A percentile compares a stretch with the other conserved stretches of the same genome.
Conservation (phyloP, 75 land plant genomes). For the Cryptomeria japonica region DNA sequence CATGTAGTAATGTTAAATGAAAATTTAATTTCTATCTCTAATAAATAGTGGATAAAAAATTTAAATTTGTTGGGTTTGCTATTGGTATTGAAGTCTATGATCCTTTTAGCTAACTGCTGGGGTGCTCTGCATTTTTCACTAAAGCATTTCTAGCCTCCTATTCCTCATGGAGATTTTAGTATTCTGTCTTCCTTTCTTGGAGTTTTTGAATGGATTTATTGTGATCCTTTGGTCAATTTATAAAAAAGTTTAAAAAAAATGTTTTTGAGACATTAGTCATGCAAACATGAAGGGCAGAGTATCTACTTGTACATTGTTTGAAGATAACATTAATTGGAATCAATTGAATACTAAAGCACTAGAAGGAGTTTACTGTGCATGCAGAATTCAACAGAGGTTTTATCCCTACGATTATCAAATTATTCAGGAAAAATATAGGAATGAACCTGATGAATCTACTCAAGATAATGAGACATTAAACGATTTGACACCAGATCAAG, state of each 20-base stretch:
- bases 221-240: not conserved
- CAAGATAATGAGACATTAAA: slow-evolving; percentile 41
- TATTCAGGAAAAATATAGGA: slow-evolving; percentile 72
- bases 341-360: not conserved
- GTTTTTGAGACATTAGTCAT: not conserved
- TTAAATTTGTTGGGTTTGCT: not conserved
- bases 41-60: not conserved
- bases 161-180: not conserved
- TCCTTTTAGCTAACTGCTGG: not conserved
- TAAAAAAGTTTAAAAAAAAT: not conserved
- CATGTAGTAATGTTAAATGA: not conserved
- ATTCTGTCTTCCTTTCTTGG: not conserved
- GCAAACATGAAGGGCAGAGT: not conserved
- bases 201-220: not conserved
- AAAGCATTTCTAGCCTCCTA: not conserved
- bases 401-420: slow-evolving; percentile 94
- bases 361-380: not conserved
- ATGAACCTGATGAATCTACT: slow-evolving; percentile 37
- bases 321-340: not conserved
- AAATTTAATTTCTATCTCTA: not conserved
- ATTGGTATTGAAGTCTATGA: not conserved
- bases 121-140: not conserved
- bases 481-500: slow-evolving; percentile 62
- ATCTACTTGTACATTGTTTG: not conserved
- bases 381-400: slow-evolving; percentile 90